phyloP scores from a whole-genome alignment of 768 basidiomycete species.

The Royoungia palumana region DNA sequence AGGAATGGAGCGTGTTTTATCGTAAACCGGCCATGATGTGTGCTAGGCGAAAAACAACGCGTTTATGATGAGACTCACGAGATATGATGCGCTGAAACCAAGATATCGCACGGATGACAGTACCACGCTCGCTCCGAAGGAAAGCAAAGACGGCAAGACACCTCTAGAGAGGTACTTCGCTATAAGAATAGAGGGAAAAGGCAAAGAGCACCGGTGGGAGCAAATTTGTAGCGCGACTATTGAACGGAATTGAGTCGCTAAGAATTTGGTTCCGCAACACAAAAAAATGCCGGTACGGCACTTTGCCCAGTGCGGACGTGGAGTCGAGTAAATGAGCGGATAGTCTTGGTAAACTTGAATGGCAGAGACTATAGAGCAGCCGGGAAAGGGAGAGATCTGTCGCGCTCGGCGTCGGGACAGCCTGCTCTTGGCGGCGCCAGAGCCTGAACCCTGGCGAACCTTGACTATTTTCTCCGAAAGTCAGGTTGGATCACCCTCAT shows the following conservation, averaged over 20 bases:
- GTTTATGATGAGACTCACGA: slow-evolving; percentile 31
- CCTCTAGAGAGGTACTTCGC: slow-evolving; percentile 18
- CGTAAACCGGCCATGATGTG: slow-evolving; percentile 35
- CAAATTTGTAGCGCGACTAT: slow-evolving; percentile 34
- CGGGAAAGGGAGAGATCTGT: slow-evolving; percentile 16
- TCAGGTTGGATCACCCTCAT: slow-evolving; percentile 30
- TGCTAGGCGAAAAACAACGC: slow-evolving; percentile 26
- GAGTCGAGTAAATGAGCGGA: slow-evolving; percentile 27
- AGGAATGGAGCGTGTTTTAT: slow-evolving; percentile 21
- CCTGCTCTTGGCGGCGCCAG: slow-evolving; percentile 28
- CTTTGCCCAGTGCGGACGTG: slow-evolving; percentile 22
- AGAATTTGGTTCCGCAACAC: slow-evolving; percentile 34
- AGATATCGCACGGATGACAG: slow-evolving; percentile 17
- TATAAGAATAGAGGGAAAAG: slow-evolving; percentile 30
- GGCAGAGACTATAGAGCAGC: slow-evolving; percentile 7
- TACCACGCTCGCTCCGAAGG: slow-evolving; percentile 19
- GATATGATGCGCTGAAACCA: slow-evolving; percentile 30
- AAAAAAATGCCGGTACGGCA: slow-evolving; percentile 32
- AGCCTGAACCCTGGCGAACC: slow-evolving; percentile 30
- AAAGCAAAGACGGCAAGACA: slow-evolving; percentile 24
- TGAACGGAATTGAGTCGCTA: slow-evolving; percentile 37
- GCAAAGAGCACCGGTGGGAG: slow-evolving; percentile 28
- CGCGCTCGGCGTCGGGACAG: slow-evolving; percentile 22
- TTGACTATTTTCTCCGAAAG: slow-evolving; percentile 34
- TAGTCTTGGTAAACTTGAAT: slow-evolving; percentile 21